Evolutionary conservation across 306 rosid genomes (phyloP), one percentile per base, ranked within the genome.

Genomic region (Vicia faba): DNA sequence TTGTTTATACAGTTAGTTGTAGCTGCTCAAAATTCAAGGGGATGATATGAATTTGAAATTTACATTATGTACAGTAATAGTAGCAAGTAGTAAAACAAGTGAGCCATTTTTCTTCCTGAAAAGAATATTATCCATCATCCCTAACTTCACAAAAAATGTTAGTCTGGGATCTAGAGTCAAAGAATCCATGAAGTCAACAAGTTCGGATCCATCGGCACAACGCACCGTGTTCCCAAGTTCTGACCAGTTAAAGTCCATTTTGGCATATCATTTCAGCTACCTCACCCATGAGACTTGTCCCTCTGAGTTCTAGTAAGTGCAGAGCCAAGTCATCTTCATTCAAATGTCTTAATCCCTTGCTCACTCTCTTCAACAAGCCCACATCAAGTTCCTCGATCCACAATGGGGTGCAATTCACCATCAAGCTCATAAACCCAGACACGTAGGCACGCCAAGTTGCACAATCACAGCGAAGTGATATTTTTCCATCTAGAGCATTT

Each of bases 391-490:
- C 97, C 58, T 80, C 79, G 39, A 90, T 88, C 97, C 99, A 93
- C 54, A 61, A 72, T 6, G 99, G 97, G 0, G 89, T 70, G 67
- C 95, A 86, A 58, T 81, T 81, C 25, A 88, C 91, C 91, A 90
- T 86, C 66, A 90, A 83, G 83, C 97, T 93, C 49, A 88, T 80
- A 33, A 90, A 74, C 18, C 88, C 90, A 0, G 88, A 78, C 58
- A 85, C 90, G 15, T 93, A 93, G 18, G 97, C 91, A 23, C 72
- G 89, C 99, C 99, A 93, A 2, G 87, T 90, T 19, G 92, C 87
- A 7, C 74, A 75, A 79, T 86, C 90, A 62, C 95, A 89, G 44
- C 97, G 90, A 5, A 90, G 87, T 11, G 90, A 88, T 75, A 85
- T 73, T 80, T 90, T 93, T 71, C 97, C 87, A 58, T 88, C 90